phyloP scores from a whole-genome alignment of 2,329 filamentous ascomycete species.

The Neonectria neomacrospora region DNA sequence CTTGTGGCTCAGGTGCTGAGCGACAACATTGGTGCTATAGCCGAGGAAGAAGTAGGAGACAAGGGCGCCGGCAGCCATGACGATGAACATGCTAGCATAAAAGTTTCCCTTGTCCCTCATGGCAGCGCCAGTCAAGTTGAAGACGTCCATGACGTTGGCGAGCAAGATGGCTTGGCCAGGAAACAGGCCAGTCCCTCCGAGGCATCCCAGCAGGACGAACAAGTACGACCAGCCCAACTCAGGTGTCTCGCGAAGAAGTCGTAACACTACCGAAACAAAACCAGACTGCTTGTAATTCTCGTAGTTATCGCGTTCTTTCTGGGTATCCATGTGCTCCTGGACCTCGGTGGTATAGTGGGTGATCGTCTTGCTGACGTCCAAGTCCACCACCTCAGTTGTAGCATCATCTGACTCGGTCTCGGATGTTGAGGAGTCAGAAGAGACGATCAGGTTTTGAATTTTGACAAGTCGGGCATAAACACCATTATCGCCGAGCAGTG shows the following conservation, averaged over 20 bases:
- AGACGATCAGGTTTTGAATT: conserved; percentile 51
- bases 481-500: conserved; percentile 60
- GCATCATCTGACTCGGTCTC: conserved; percentile 43
- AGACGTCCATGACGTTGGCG: conserved; percentile 55
- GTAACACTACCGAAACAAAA: conserved; percentile 45
- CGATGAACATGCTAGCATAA: conserved; percentile 66
- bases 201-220: conserved; percentile 45
- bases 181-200: conserved; percentile 51
- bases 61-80: conserved; percentile 58
- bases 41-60: conserved; percentile 57
- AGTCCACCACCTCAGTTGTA: conserved; percentile 27
- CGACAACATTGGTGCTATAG: conserved; percentile 48
- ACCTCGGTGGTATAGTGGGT: conserved; percentile 48
- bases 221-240: conserved; percentile 52
- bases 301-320: conserved; percentile 52
- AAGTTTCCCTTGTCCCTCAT: conserved; percentile 59
- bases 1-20: conserved; percentile 45
- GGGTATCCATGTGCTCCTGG: conserved; percentile 46
- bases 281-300: conserved; percentile 48
- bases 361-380: conserved; percentile 43
- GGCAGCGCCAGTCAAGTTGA: conserved; percentile 47
- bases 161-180: conserved; percentile 59
- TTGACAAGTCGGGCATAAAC: conserved; percentile 64
- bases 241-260: conserved; percentile 52
- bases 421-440: conserved; percentile 31